Evolutionary conservation across 208 protist genomes (phyloP).

Genomic region (Acanthamoeba lenticulata): DNA sequence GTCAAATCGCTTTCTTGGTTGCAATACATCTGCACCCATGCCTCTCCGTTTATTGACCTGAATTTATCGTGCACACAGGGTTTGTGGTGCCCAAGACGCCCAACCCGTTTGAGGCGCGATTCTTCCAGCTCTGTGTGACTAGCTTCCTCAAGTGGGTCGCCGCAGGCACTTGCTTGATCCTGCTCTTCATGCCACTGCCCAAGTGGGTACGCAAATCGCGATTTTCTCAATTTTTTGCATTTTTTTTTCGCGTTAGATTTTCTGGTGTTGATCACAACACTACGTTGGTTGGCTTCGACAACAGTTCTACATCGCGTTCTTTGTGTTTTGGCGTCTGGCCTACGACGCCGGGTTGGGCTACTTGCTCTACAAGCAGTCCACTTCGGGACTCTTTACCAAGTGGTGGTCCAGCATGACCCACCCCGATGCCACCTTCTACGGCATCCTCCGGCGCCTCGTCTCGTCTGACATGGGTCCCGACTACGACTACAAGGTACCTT

Average conservation of each 20-base stretch:
- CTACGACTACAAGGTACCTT: conserved; percentile 80
- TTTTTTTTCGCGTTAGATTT: too few relatives aligned
- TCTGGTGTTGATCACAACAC: too few relatives aligned
- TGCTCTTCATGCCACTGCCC: conserved; percentile 57
- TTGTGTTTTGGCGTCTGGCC: conserved; percentile 93
- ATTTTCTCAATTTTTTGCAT: too few relatives aligned
- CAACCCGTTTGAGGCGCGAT: conserved; percentile 1
- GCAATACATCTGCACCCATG: too few relatives aligned
- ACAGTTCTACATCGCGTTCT: conserved; percentile 90
- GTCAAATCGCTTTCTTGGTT: neutral
- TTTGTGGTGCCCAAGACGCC: conserved; percentile 26
- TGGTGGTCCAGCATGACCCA: conserved; percentile 36
- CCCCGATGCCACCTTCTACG: conserved; percentile 43
- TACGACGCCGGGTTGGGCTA: conserved; percentile 94
- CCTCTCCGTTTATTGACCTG: too few relatives aligned
- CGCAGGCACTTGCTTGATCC: neutral
- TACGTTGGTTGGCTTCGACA: neutral
- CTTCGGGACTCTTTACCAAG: conserved; percentile 69
- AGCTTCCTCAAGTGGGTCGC: neutral
- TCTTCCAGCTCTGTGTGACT: neutral
- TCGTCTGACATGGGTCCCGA: conserved; percentile 74
- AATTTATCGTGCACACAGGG: neutral
- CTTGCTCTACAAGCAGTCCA: conserved; percentile 91
- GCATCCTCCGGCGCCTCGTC: conserved; percentile 66
- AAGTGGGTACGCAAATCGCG: conserved; percentile 65